phyloP scores from a whole-genome alignment of 352 stramenopile species.

The Phytophthora pinifolia region DNA sequence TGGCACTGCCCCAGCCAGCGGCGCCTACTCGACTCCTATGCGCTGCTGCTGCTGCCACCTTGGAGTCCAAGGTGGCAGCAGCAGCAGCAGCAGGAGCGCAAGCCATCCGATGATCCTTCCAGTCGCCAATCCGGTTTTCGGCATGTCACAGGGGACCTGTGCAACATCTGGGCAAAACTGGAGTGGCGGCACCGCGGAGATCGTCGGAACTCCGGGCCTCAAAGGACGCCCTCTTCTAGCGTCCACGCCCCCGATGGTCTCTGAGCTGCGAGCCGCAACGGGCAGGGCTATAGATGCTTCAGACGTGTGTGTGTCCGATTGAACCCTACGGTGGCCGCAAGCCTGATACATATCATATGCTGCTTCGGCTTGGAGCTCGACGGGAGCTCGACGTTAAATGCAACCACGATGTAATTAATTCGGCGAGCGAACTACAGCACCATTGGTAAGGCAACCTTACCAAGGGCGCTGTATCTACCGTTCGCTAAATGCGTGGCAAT shows the following conservation, averaged over 20 bases:
- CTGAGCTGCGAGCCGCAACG: not conserved
- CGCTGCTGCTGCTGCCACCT: no score
- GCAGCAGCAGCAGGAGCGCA: no score
- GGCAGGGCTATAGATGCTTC: not conserved
- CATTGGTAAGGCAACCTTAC: conserved; percentile 2
- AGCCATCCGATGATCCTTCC: not conserved
- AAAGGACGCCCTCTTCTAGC: no score
- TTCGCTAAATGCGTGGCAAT: conserved; percentile 9
- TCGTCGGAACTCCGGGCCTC: no score
- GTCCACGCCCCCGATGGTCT: not conserved
- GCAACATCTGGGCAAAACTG: not conserved
- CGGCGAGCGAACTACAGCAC: not conserved
- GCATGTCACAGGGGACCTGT: not conserved
- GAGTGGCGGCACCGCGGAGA: not conserved
- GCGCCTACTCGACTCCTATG: not conserved
- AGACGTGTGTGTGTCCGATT: no score
- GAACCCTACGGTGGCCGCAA: no score
- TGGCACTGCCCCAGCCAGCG: not conserved
- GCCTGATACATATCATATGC: no score
- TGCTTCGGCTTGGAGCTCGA: not conserved
- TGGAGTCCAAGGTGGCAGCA: no score
- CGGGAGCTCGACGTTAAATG: not conserved
- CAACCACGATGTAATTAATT: conserved; percentile 1
- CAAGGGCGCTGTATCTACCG: not conserved
- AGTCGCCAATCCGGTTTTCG: not conserved